Evolutionary conservation across 2,329 filamentous ascomycete genomes (phyloP), one percentile per base, ranked within the genome.

Genomic region (Fusarium bulbicola): DNA sequence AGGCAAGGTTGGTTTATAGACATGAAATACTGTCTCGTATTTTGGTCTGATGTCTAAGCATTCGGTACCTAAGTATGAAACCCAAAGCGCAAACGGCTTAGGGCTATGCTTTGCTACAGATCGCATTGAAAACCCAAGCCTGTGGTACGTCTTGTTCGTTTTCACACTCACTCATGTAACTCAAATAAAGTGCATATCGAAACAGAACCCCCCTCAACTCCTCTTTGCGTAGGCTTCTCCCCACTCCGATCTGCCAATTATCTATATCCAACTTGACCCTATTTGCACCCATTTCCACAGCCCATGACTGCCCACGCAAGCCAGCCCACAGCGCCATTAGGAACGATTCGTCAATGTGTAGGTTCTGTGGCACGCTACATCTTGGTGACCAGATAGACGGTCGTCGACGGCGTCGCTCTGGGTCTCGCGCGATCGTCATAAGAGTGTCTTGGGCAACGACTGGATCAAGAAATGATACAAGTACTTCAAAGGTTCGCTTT

Each of bases 121-220:
- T 66, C 36, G 74, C 49, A 47, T 79, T 66, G 49, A 81, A 72
- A 11, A 82, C 78, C 79, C 80, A 81, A 52, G 79, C 61, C 36
- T 81, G 78, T 18, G 79, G 79, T n/a, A 73, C 66, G 36, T 77
- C 75, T 12, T 74, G 71, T 43, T 77, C 76, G 13, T 66, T 73
- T 26, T 74, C 66, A 7, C 77, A 75, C 12, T 62, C 61, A 21
- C 76, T 71, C n/a, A 74, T 39, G 39, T 82, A 82, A 63, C 80
- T 82, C 58, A 82, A 59, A 52, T 81, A 82, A 59, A 82, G 65
- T 5, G 80, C 78, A 72, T 81, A 82, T 50, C 80, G 77, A 62
- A 82, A 82, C 73, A 82, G 57, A 7, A 75, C 73, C 40, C 73
- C 73, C 40, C 76, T 73, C 26, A 82, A 47, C 18, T 61, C 60